Evolutionary conservation across 306 rosid genomes (phyloP), one percentile per base, ranked within the genome.

Genomic region (Dalbergia oliveri): DNA sequence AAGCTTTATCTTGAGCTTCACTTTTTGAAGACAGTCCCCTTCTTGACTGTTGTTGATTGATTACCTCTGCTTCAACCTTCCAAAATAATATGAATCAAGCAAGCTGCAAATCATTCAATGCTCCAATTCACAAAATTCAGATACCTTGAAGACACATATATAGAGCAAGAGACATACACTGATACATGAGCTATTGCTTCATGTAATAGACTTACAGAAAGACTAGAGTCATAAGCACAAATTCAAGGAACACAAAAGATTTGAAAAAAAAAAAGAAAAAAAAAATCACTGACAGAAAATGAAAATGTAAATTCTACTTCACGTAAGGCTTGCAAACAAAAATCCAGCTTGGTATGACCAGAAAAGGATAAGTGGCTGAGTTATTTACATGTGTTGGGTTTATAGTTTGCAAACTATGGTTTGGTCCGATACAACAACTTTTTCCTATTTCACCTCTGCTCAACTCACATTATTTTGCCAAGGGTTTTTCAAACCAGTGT

Each of bases 1-100:
- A 66, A 72, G 84, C 95, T 91, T 86, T 91, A 87, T 94, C 99
- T 87, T 93, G 97, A 72, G 93, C 97, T 88, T 94, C 94, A 43
- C 91, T 89, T 87, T 93, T 94, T 51, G 97, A 88, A 82, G 95
- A 89, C 50, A 86, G 66, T 60, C 97, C 99, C 83, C 94, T 87
- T 84, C 88, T 93, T 50, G 88, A 89, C 75, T 91, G 97, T 83
- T 90, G 94, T 79, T 88, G 95, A 80, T 62, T 88, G 74, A 88
- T 86, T 33, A 91, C 82, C 85, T 91, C 97, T 75, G 85, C 94
- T 89, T 94, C 99, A 76, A 94, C 97, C 97, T 94, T 86, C 69
- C 79, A 85, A 67, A 83, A 80, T 44, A 74, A 66, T 35, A 61
- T 72, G 76, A 44, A 79, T 67, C 34, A 79, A 81, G 70, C 59